Base-by-base conservation (phyloP, 2,329 filamentous ascomycete genomes). In the Lecanicillium sp. region DNA sequence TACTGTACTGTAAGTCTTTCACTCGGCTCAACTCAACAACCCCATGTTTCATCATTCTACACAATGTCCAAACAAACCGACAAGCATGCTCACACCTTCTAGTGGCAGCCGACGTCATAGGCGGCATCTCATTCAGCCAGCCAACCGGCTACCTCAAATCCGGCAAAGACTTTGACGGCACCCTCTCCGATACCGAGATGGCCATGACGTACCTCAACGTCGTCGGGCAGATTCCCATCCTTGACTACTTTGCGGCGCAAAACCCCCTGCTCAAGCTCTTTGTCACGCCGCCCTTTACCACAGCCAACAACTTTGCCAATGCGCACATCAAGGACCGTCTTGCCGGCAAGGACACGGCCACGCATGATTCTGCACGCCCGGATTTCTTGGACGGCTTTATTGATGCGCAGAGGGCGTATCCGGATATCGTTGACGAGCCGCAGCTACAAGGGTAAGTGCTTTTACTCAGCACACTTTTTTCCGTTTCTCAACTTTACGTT, bases 111-210 rank as follows among this genome's bases (percentile, higher is more conserved):
- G 65, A 70, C 42, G 57, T 66, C 9, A 54, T 67, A 42, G 60
- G 62, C 28, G 51, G 57, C 28, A 48, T 62, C 6, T 59, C 59
- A 22, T 68, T 65, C 40, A 58, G 59, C 34, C 50, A 57, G 11
- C 57, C 55, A 25, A 59, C 67, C 42, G 65, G 65, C 8, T 68
- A 65, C 49, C 48, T 68, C 28, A 50, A 62, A 14, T 46, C 55
- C 5, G 54, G 44, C n/a, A 31, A 18, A 32, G 46, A 48, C 31
- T 42, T 41, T 29, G 46, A 48, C 36, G 34, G 35, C 8, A 43
- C 38, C 18, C 34, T 48, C 11, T 30, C 16, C 2, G 42, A 43
- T 8, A 43, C 43, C 2, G 45, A 51, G 17, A 40, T 40, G 35
- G 42, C 57, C 7, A 38, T 45, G 7, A 64, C 70, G 43, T 53